Percentiles rank a stretch among this genome's conserved stretches.
Conservation (phyloP, 164 flowering plant genomes). For the Chimonanthus praecox region DNA sequence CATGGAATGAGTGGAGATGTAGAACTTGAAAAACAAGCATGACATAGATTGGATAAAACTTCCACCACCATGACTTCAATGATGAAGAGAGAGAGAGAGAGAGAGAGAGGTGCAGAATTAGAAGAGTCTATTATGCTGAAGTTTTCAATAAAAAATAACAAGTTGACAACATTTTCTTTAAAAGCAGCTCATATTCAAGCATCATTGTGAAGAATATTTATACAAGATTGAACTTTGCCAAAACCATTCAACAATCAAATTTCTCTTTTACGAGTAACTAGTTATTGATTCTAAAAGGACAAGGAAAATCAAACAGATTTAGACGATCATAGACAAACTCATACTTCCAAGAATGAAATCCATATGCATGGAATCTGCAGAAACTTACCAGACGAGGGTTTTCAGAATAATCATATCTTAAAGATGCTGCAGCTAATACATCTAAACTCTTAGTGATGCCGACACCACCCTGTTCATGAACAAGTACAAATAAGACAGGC, state of each 20-base stretch:
- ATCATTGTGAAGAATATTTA: neutral
- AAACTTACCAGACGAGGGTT: conserved; percentile 84
- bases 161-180: no score
- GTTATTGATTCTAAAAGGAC: neutral
- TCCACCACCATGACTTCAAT: no score
- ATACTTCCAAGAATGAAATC: neutral
- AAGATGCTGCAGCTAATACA: conserved; percentile 62
- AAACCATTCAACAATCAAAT: neutral
- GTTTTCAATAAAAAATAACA: no score
- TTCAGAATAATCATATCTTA: conserved; percentile 57
- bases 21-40: no score
- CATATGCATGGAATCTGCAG: neutral
- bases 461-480: conserved; percentile 68
- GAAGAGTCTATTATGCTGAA: no score
- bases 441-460: conserved; percentile 82
- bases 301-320: neutral
- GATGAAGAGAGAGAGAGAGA: no score
- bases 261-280: no score
- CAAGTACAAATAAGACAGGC: neutral
- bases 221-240: neutral
- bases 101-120: no score
- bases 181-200: no score
- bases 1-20: no score
- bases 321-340: neutral
- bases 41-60: no score